A percentile compares a stretch with the other conserved stretches of the same genome.
Evolutionary conservation across 345 rosid species (phyloP).

Genomic region (Angophora floribunda): DNA sequence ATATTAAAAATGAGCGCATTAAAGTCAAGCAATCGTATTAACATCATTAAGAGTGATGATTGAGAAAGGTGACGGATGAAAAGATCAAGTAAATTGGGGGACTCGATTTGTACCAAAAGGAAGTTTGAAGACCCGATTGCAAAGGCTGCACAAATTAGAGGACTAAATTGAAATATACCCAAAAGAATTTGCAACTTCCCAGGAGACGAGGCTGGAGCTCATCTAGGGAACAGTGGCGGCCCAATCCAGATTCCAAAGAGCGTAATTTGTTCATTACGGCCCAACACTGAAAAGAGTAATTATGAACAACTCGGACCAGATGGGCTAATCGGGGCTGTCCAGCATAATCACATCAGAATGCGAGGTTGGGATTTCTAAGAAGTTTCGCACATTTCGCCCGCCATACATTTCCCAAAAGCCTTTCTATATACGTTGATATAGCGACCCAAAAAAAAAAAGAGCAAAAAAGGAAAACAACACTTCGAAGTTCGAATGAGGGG

Average conservation of each 20-base stretch:
- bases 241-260: accelerated
- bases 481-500: not conserved
- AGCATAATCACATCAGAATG: not conserved
- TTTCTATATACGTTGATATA: not conserved
- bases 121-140: not conserved
- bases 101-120: not conserved
- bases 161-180: not conserved
- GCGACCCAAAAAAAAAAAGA: not conserved
- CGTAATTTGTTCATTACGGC: not conserved
- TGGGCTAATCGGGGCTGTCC: not conserved
- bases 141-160: not conserved
- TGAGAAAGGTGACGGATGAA: not conserved
- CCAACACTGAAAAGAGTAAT: not conserved
- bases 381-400: not conserved
- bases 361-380: not conserved
- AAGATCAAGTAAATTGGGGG: not conserved
- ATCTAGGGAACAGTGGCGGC: not conserved
- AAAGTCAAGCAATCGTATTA: not conserved
- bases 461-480: not conserved
- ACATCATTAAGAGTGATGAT: not conserved
- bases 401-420: not conserved
- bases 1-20: not conserved
- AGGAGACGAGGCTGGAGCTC: not conserved
- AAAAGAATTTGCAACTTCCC: not conserved
- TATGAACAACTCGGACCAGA: not conserved